Conservation (phyloP, 331 rosid genomes). For the Quercus lobata region DNA sequence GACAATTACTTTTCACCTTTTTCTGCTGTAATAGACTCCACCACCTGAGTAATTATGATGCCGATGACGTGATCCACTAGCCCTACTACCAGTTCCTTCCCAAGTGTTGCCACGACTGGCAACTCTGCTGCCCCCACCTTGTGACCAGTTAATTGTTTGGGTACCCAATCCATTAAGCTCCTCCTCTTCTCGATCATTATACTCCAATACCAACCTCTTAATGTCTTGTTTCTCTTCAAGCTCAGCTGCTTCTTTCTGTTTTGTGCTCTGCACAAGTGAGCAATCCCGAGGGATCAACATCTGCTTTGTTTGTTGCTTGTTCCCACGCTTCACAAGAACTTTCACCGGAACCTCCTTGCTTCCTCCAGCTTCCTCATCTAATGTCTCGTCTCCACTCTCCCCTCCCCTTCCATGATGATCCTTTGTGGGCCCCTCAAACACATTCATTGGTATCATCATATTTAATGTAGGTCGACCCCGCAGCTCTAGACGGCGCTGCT, state of each 20-base stretch:
- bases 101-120: conserved; percentile 56
- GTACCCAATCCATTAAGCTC: conserved; percentile 82
- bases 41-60: conserved; percentile 64
- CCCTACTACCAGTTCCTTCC: conserved; percentile 65
- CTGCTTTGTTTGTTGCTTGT: conserved; percentile 93
- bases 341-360: conserved; percentile 88
- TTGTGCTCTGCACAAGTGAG: conserved; percentile 88
- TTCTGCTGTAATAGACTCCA: conserved; percentile 66
- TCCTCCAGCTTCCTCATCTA: conserved; percentile 69
- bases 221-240: conserved; percentile 99
- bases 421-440: conserved; percentile 84
- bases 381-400: conserved; percentile 84
- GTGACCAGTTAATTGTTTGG: conserved; percentile 78
- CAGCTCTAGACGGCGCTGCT: conserved; percentile 82
- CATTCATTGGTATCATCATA: conserved; percentile 93
- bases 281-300: conserved; percentile 91
- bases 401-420: conserved; percentile 91
- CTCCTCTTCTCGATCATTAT: conserved; percentile 97
- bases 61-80: conserved; percentile 68
- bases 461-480: conserved; percentile 87
- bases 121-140: conserved; percentile 52
- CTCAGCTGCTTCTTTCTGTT: conserved; percentile 98
- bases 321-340: conserved; percentile 99
- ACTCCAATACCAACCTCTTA: conserved; percentile 90
- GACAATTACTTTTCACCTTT: conserved; percentile 37